A percentile compares a stretch with the other conserved stretches of the same genome.
phyloP scores from a whole-genome alignment of 2,329 filamentous ascomycete species.

The Ophiocordyceps camponoti-leonardi region DNA sequence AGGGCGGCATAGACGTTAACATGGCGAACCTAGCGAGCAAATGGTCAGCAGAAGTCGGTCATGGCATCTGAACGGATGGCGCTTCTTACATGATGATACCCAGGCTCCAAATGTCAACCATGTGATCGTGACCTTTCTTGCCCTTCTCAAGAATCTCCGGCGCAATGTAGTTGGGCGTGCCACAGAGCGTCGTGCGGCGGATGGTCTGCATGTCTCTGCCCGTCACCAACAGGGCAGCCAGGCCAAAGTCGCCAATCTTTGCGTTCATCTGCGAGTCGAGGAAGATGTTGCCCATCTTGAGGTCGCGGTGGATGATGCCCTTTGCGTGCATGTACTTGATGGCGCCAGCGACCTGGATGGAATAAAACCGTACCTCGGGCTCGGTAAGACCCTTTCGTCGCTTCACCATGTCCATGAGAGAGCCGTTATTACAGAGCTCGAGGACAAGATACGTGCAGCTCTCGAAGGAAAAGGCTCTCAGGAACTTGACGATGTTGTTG shows the following conservation, averaged over 20 bases:
- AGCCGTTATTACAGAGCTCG: conserved; percentile 88
- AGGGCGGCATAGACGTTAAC: conserved; percentile 89
- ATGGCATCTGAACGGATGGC: not conserved
- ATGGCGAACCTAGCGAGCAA: conserved; percentile 66
- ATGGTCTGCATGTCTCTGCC: conserved; percentile 75
- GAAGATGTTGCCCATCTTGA: conserved; percentile 98
- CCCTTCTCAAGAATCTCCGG: conserved; percentile 91
- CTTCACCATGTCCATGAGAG: conserved; percentile 95
- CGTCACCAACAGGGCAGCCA: conserved; percentile 80
- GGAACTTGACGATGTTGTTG: conserved; percentile 88
- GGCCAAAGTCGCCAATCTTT: conserved; percentile 93
- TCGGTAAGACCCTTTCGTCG: conserved; percentile 79
- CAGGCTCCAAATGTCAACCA: conserved; percentile 96
- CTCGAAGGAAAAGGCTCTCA: conserved; percentile 81
- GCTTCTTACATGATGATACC: conserved; percentile 69
- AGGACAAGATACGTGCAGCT: conserved; percentile 85
- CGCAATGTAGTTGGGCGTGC: conserved; percentile 95
- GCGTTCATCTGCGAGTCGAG: conserved; percentile 90
- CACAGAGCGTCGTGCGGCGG: conserved; percentile 82
- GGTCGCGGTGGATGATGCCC: conserved; percentile 87
- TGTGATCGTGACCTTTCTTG: conserved; percentile 89
- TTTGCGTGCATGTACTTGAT: conserved; percentile 96
- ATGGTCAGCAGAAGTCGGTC: not conserved
- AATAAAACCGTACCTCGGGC: conserved; percentile 84
- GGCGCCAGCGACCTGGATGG: conserved; percentile 86